Conservation (phyloP, 2,329 filamentous ascomycete species). For the Nigrograna mackinnonii region DNA sequence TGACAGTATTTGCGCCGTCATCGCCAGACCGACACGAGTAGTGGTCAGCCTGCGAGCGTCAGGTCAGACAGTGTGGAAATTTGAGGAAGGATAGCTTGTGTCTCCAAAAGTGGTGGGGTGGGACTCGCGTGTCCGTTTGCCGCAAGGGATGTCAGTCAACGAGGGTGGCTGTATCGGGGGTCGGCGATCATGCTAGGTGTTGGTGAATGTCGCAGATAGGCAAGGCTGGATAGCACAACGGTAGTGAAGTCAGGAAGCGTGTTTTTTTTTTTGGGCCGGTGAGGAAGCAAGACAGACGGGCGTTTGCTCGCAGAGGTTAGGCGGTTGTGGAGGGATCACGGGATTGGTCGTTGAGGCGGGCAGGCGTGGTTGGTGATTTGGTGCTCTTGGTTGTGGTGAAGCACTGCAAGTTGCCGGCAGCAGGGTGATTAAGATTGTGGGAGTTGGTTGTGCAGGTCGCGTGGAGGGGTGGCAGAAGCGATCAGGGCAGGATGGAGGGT, state of each 20-base stretch:
- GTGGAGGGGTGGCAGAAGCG: slow-evolving; percentile 5
- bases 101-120: background rate
- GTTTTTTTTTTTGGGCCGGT: too few relatives aligned
- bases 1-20: slow-evolving; percentile 43
- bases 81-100: slow-evolving; percentile 2
- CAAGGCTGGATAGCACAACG: slow-evolving; percentile 7
- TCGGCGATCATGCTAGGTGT: slow-evolving; percentile 12
- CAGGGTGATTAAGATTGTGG: background rate
- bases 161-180: slow-evolving; percentile 10
- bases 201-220: background rate
- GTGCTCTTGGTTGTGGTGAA: background rate
- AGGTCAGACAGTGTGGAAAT: too few relatives aligned
- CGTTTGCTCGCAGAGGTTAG: too few relatives aligned
- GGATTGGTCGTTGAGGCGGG: slow-evolving; percentile 1
- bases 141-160: slow-evolving; percentile 3
- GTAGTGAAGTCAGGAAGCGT: background rate
- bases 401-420: background rate
- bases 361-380: background rate
- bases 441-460: slow-evolving; percentile 2
- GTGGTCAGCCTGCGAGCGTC: background rate
- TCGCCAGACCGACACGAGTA: slow-evolving; percentile 22
- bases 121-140: slow-evolving; percentile 1
- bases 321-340: slow-evolving; percentile 15
- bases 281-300: too few relatives aligned
- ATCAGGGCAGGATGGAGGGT: too few relatives aligned